Evolutionary conservation across 1,139 yeast genomes (phyloP).

Genomic region (Saccharomyces hybrid): DNA sequence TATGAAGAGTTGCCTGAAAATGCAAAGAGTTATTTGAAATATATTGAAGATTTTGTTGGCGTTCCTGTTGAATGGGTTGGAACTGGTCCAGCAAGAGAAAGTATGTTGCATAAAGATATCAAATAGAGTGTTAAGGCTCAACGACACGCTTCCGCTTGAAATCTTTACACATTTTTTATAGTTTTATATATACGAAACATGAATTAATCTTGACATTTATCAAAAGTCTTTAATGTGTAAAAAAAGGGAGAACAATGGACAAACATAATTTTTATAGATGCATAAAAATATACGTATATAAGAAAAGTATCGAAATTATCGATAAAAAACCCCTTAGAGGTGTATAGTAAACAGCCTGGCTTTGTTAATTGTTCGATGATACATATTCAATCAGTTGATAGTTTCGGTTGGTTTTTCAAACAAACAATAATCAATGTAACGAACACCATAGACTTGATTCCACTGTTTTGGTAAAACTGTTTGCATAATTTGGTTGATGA

Average conservation of each 20-base stretch:
- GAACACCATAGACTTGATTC: slow-evolving; percentile 17
- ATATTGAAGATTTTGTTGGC: slow-evolving; percentile 72
- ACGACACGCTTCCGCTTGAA: background rate
- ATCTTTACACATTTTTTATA: background rate
- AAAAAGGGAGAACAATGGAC: background rate
- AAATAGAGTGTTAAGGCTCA: slow-evolving; percentile 1
- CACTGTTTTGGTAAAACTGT: slow-evolving; percentile 14
- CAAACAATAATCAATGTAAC: slow-evolving; percentile 27
- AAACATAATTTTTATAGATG: background rate
- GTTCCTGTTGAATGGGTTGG: slow-evolving; percentile 97
- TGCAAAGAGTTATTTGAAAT: slow-evolving; percentile 76
- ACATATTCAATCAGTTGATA: background rate
- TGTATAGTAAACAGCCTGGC: background rate
- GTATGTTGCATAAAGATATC: slow-evolving; percentile 47
- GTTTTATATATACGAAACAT: background rate
- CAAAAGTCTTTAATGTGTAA: background rate
- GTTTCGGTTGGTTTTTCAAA: slow-evolving; percentile 13
- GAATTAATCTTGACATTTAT: background rate
- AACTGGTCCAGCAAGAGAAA: slow-evolving; percentile 94
- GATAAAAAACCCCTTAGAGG: background rate
- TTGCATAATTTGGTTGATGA: slow-evolving; percentile 14
- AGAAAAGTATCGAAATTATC: background rate
- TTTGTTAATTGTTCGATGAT: too few species aligned
- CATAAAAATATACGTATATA: background rate
- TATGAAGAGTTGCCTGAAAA: slow-evolving; percentile 80